Evolutionary conservation across 805 yeast genomes (phyloP), one percentile per base, ranked within the genome.

Genomic region (Candida tallmaniae): DNA sequence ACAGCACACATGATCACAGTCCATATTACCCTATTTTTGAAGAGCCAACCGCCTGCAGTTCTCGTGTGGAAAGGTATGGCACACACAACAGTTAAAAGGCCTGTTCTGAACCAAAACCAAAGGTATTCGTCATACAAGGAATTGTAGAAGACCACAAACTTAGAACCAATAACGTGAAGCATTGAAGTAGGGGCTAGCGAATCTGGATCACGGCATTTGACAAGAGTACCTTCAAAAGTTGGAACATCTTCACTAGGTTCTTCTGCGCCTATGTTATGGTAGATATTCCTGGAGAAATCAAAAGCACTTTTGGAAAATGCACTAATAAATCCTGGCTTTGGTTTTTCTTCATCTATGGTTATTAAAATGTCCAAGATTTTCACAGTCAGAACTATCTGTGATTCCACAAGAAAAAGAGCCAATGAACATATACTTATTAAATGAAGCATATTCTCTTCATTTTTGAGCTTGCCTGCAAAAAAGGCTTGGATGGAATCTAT

Each of bases 31-130:
- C 58, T 42, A 30, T 48, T 45, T 7, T 35, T 25, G 32, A 47
- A 55, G 31, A 53, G 56, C 55, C 60, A 60, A 3, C 28, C 29
- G 3, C 63, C 61, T 5, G 62, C 55, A 4, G 52, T 43, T 16
- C 52, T 38, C 31, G 50, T 46, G 33, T 50, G 54, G 32, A 45
- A 57, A 0, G 64, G 64, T 1, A 46, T 42, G 2, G 56, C 58
- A 28, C 55, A 46, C 18, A 48, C 32, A 6, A 34, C 43, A 9
- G 50, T 46, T 4, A 57, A 35, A 3, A 46, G 39, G 8, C 53
- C 60, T 6, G 54, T 42, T 22, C 56, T 41, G 5, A 58, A 34
- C 58, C 61, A 58, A 37, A 58, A 60, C 58, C 60, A 57, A 16
- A 57, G 36, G 8, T 43, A 35, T 13, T 46, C 47, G 33, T 48